Base-by-base conservation (phyloP, 1,284 basidiomycete genomes). In the Pseudozyma hubeiensis region DNA sequence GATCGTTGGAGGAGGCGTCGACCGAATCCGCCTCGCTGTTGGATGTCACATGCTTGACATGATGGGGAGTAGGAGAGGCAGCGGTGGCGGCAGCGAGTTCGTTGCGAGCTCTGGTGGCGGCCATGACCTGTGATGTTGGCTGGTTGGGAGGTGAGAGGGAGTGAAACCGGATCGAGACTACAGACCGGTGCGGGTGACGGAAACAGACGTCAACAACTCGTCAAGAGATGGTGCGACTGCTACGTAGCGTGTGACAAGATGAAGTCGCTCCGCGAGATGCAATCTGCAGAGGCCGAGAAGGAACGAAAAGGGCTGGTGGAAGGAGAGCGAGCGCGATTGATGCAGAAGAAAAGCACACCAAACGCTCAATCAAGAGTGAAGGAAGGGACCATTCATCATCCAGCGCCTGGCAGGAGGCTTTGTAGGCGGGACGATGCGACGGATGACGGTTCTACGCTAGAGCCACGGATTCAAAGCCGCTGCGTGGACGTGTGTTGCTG, bases 81-180 rank as follows among this genome's bases (percentile, higher is more conserved):
- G 53, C 51, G 14, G 51, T 41, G n/a, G 41, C 45, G 37, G 66
- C 53, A 43, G 71, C 58, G 17, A 50, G 43, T 68, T 74, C 71
- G 44, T 62, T 67, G 39, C 58, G 71, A 50, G 71, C 66, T 60
- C 71, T 59, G 8, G 71, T 74, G 59, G 71, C 71, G 45, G 71
- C 63, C 71, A 74, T 74, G 66, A 62, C 70, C 64, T 60, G n/a
- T 40, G 17, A 7, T 47, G n/a, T n/a, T 19, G 45, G 17, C 10
- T 3, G n/a, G 6, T 35, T 30, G 51, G 34, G n/a, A 37, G 31
- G 49, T 3, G 46, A 5, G 29, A 47, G n/a, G 33, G 41, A 24
- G 24, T 24, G 24, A 24, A 24, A 24, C 24, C 24, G 24, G 24
- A 24, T 24, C 24, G 24, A 24, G 24, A 4, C 24, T 24, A 24